A percentile compares a stretch with the other conserved stretches of the same genome.
Evolutionary conservation across 2,329 filamentous ascomycete genomes (phyloP).

Genomic region (Drechslerella dactyloides): DNA sequence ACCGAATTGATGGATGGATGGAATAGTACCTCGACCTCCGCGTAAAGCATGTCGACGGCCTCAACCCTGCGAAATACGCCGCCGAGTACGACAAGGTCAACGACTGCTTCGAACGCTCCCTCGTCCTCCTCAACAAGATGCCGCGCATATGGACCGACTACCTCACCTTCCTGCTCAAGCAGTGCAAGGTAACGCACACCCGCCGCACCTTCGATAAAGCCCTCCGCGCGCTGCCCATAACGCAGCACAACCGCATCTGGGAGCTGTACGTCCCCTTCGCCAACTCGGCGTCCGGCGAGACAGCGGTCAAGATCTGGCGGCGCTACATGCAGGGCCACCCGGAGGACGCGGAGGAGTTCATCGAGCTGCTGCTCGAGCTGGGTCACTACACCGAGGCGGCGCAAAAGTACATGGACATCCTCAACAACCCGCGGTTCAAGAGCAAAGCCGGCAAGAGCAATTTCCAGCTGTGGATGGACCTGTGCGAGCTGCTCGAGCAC

Average conservation of each 20-base stretch:
- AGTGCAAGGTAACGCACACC: slow-evolving; percentile 87
- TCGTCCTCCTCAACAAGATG: slow-evolving; percentile 98
- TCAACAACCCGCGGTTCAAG: slow-evolving; percentile 87
- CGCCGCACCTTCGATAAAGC: slow-evolving; percentile 90
- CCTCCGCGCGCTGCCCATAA: slow-evolving; percentile 86
- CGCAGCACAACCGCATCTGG: slow-evolving; percentile 96
- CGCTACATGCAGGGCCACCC: slow-evolving; percentile 97
- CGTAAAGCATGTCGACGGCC: slow-evolving; percentile 76
- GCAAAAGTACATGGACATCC: slow-evolving; percentile 84
- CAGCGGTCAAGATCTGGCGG: slow-evolving; percentile 90
- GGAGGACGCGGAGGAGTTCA: slow-evolving; percentile 92
- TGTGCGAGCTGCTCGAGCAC: slow-evolving; percentile 91
- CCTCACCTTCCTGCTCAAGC: slow-evolving; percentile 83
- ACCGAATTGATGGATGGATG: slow-evolving; percentile 48
- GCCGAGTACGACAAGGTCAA: slow-evolving; percentile 93
- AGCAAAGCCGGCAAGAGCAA: slow-evolving; percentile 94
- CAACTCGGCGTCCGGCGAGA: slow-evolving; percentile 85
- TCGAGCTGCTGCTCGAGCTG: slow-evolving; percentile 82
- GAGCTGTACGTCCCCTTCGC: slow-evolving; percentile 88
- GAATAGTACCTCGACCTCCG: slow-evolving; percentile 81
- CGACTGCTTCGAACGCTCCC: slow-evolving; percentile 85
- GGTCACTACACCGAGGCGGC: slow-evolving; percentile 89
- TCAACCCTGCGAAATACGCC: slow-evolving; percentile 80
- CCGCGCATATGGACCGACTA: slow-evolving; percentile 98
- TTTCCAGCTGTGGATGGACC: slow-evolving; percentile 96